phyloP scores from a whole-genome alignment of 441 rosid genomes.

The Arabidopsis hybrid region DNA sequence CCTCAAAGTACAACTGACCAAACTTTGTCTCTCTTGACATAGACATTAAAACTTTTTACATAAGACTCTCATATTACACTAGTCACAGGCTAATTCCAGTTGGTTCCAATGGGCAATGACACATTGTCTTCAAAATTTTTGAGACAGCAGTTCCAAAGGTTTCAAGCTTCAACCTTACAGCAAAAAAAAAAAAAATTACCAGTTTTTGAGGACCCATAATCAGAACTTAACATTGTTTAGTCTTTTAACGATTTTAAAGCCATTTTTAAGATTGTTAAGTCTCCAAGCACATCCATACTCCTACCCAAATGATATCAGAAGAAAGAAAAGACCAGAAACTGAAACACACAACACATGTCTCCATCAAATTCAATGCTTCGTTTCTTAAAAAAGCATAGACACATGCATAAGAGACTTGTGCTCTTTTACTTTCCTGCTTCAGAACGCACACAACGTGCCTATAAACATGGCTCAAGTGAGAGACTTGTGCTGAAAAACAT shows the following conservation, averaged over 20 bases:
- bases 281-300: neutral
- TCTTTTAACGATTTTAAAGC: neutral
- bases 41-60: slow-evolving; percentile 17
- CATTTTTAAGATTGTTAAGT: neutral
- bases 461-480: neutral
- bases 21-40: slow-evolving; percentile 30
- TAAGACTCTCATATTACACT: neutral
- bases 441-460: neutral
- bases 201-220: neutral
- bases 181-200: neutral
- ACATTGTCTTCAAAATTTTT: slow-evolving; percentile 1
- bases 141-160: neutral
- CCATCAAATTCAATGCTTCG: neutral
- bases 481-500: neutral
- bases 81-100: slow-evolving; percentile 12
- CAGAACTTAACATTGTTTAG: neutral
- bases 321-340: neutral
- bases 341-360: neutral
- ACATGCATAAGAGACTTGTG: neutral
- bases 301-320: neutral
- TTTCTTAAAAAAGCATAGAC: neutral
- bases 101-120: slow-evolving; percentile 4
- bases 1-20: slow-evolving; percentile 30
- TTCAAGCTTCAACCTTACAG: neutral
- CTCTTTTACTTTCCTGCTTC: too few species aligned